These are phyloP conservation scores for Gelatoporia subvermispora DNA, from an alignment of 768 basidiomycete species.

Conservation along the genomic window DNA sequence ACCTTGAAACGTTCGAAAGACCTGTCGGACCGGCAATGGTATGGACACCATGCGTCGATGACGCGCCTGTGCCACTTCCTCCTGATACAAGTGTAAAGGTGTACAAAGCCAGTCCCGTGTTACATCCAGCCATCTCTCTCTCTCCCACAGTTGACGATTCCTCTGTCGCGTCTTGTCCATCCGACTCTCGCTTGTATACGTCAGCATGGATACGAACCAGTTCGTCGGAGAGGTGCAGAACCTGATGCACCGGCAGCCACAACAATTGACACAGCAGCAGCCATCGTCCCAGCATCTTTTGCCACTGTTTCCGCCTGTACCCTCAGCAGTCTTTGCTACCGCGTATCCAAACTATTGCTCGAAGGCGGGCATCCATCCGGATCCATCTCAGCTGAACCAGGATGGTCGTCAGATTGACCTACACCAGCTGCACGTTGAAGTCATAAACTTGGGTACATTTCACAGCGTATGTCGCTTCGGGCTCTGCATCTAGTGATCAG, in stretches of 20 bases:
- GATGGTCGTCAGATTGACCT: conserved; percentile 59
- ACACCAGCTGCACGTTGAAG: conserved; percentile 50
- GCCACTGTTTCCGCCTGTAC: conserved; percentile 37
- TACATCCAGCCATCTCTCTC: no score
- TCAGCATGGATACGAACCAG: background rate
- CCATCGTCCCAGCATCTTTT: no score
- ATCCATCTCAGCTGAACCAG: conserved; percentile 38
- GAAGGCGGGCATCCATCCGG: conserved; percentile 36
- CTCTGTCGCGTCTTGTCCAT: no score
- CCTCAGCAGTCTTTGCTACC: conserved; percentile 47
- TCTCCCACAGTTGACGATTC: no score
- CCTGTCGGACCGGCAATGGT: no score
- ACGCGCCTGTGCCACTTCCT: no score
- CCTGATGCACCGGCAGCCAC: background rate
- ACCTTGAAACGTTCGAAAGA: no score
- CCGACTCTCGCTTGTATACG: no score
- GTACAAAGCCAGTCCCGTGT: no score
- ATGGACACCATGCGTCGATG: no score
- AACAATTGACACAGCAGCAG: conserved; percentile 20
- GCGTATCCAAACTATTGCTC: conserved; percentile 46
- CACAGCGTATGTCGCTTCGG: conserved; percentile 34
- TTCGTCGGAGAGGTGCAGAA: background rate
- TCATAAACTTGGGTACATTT: conserved; percentile 54
- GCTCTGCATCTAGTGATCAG: background rate
- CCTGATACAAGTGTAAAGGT: no score